These are phyloP conservation scores for Globisporangium sylvaticum DNA, from an alignment of 352 stramenopile genomes.

Conservation along the genomic window DNA sequence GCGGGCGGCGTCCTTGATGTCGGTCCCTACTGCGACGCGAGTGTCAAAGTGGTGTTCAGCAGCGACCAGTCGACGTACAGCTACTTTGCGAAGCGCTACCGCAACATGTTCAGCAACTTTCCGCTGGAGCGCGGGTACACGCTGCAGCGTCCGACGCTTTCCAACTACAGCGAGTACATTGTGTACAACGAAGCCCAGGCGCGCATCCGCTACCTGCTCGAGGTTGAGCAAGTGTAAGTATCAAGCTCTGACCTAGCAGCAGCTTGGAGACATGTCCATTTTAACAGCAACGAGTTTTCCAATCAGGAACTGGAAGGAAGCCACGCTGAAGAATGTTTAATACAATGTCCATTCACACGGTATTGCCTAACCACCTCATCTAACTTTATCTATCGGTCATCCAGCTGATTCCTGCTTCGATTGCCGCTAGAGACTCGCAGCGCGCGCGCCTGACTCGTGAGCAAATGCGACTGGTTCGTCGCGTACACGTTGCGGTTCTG, in stretches of 20 bases:
- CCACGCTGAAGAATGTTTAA: neutral
- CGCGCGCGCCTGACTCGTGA: slow-evolving; percentile 30
- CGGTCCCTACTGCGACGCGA: slow-evolving; percentile 23
- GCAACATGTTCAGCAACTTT: slow-evolving; percentile 29
- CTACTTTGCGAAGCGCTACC: slow-evolving; percentile 52
- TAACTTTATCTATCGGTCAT: slow-evolving; percentile 6
- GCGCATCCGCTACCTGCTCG: slow-evolving; percentile 20
- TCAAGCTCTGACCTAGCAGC: too few species aligned
- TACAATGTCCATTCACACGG: neutral
- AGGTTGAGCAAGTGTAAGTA: slow-evolving; percentile 15
- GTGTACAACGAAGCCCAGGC: slow-evolving; percentile 23
- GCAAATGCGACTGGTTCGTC: slow-evolving; percentile 37
- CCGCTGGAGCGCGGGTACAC: slow-evolving; percentile 23
- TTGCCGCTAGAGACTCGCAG: neutral
- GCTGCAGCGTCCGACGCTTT: slow-evolving; percentile 9
- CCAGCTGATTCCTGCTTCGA: slow-evolving; percentile 13
- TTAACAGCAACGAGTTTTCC: neutral
- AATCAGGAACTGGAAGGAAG: neutral
- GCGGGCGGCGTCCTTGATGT: slow-evolving; percentile 4
- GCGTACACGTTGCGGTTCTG: slow-evolving; percentile 68
- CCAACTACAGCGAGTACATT: slow-evolving; percentile 23
- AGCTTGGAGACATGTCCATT: neutral
- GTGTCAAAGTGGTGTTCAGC: slow-evolving; percentile 19
- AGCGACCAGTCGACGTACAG: slow-evolving; percentile 17
- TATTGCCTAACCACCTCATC: too few species aligned